Evolutionary conservation across 257 asterid species (phyloP).

Genomic region (Coffea eugenioides): DNA sequence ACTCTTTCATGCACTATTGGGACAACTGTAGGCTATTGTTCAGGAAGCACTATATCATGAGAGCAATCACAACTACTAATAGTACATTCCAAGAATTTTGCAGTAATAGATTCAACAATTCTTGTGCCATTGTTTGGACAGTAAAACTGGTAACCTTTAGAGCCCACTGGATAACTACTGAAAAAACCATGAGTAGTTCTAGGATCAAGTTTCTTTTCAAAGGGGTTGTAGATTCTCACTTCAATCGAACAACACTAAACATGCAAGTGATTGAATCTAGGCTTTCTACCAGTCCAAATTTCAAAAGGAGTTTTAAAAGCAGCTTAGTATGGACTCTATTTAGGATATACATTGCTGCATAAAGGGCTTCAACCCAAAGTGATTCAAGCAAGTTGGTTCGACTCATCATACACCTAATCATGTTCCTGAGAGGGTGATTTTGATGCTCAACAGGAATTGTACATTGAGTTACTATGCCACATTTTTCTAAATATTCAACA

Average conservation of each 20-base stretch:
- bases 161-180: no score
- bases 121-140: no score
- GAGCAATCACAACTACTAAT: no score
- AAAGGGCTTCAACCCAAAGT: background rate
- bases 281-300: background rate
- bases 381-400: background rate
- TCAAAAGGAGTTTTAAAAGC: background rate
- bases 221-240: no score
- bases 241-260: no score
- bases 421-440: background rate
- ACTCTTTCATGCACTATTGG: background rate
- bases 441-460: background rate
- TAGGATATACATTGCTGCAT: background rate
- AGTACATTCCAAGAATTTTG: no score
- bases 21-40: no score
- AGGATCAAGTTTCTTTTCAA: no score
- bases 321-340: background rate
- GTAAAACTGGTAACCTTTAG: no score
- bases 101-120: no score
- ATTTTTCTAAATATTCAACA: background rate
- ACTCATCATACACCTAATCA: constrained; percentile 2
- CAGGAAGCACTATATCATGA: background rate
- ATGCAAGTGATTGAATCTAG: no score
- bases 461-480: background rate
- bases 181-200: no score